A percentile compares a stretch with the other conserved stretches of the same genome.
phyloP scores from a whole-genome alignment of 495 filamentous ascomycete species.

The Lichina pygmaea region DNA sequence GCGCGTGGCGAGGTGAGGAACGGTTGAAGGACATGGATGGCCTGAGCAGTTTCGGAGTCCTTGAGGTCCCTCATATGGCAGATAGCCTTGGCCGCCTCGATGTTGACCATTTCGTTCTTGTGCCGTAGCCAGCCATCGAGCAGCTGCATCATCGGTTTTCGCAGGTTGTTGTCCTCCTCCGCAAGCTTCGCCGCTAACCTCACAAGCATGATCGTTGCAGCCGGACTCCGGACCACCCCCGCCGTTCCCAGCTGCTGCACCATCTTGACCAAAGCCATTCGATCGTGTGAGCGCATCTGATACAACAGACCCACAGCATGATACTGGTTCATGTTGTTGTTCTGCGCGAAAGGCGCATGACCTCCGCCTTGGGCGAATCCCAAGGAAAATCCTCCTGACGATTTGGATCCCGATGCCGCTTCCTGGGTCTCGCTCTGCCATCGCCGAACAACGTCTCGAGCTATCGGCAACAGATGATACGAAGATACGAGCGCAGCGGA shows the following conservation, averaged over 20 bases:
- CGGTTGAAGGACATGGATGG: constrained; percentile 81
- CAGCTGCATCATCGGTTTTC: constrained; percentile 84
- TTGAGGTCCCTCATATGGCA: constrained; percentile 81
- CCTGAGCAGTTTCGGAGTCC: constrained; percentile 74
- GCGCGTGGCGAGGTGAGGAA: constrained; percentile 92
- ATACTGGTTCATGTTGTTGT: constrained; percentile 89
- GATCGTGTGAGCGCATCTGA: constrained; percentile 90
- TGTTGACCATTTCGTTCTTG: constrained; percentile 99
- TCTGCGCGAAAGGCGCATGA: constrained; percentile 34
- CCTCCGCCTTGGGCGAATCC: constrained; percentile 56
- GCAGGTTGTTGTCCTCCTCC: constrained; percentile 67
- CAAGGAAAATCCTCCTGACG: constrained; percentile 63
- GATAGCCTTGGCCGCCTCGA: constrained; percentile 95
- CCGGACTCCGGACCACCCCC: constrained; percentile 81
- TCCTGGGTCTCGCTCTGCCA: constrained; percentile 99
- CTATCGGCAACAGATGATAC: constrained; percentile 92
- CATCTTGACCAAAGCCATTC: constrained; percentile 99
- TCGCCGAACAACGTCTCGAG: constrained; percentile 78
- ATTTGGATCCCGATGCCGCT: constrained; percentile 72
- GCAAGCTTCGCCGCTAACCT: constrained; percentile 83
- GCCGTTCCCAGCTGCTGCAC: constrained; percentile 89
- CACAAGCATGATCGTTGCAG: constrained; percentile 75
- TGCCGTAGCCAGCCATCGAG: constrained; percentile 91
- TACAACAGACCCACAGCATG: constrained; percentile 94
- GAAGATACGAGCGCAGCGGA: constrained; percentile 92